These are phyloP conservation scores for Gossypium davidsonii DNA, from an alignment of 441 rosid species.

Conservation along the genomic window DNA sequence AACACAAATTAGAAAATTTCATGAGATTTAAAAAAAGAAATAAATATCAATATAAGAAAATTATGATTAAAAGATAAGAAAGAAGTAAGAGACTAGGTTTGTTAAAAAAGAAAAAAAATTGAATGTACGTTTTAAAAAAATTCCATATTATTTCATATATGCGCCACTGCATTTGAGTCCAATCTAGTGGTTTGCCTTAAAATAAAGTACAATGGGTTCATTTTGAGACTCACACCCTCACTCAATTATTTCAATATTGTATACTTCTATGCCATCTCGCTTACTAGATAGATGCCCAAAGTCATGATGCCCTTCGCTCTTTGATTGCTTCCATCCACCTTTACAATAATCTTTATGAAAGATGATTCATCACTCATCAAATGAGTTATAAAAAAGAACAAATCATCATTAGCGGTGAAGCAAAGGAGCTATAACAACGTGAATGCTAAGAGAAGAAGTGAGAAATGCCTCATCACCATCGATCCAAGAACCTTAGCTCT, in stretches of 20 bases:
- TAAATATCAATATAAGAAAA: too few species aligned
- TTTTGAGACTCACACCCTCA: conserved; percentile 58
- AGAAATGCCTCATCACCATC: conserved; percentile 37
- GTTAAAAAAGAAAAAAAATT: too few species aligned
- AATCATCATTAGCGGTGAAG: conserved; percentile 41
- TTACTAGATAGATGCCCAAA: conserved; percentile 74
- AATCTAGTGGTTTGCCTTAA: conserved; percentile 74
- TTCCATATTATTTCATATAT: conserved; percentile 50
- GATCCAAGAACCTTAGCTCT: conserved; percentile 12
- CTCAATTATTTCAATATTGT: conserved; percentile 77
- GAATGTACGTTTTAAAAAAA: too few species aligned
- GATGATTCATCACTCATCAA: conserved; percentile 76
- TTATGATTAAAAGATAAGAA: too few species aligned
- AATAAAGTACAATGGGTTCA: conserved; percentile 69
- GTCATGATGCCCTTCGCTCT: conserved; percentile 91
- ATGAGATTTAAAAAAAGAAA: too few species aligned
- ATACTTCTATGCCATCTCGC: conserved; percentile 76
- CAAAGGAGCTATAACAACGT: conserved; percentile 39
- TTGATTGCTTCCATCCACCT: conserved; percentile 80
- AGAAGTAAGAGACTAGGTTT: too few species aligned
- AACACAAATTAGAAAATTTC: too few species aligned
- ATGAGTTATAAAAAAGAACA: conserved; percentile 43
- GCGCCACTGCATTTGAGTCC: conserved; percentile 98
- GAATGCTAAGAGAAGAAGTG: conserved; percentile 37
- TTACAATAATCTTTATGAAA: conserved; percentile 63